A percentile compares a stretch with the other conserved stretches of the same genome.
These are phyloP conservation scores for Teunomyces atbi DNA, from an alignment of 805 yeast species.

Conservation along the genomic window DNA sequence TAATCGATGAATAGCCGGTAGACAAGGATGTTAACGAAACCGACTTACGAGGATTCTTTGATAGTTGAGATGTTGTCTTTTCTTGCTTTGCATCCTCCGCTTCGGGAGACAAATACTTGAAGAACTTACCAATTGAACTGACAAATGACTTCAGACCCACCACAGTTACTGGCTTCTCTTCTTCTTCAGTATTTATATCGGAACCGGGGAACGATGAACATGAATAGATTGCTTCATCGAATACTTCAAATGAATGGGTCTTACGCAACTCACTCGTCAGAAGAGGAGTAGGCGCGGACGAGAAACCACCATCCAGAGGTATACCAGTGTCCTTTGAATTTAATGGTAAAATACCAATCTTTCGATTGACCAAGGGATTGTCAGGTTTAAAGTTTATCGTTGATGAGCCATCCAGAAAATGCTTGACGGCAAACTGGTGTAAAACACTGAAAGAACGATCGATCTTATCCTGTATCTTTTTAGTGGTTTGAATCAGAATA, in stretches of 20 bases:
- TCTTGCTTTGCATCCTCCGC: constrained; percentile 12
- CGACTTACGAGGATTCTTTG: constrained; percentile 17
- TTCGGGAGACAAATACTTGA: constrained; percentile 36
- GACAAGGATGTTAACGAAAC: constrained; percentile 38
- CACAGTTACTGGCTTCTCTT: background rate
- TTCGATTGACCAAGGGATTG: constrained; percentile 47
- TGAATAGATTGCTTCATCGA: constrained; percentile 63
- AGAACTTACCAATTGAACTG: constrained; percentile 33
- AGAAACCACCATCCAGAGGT: constrained; percentile 14
- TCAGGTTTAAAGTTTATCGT: constrained; percentile 30
- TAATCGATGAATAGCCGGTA: constrained; percentile 27
- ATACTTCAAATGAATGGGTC: constrained; percentile 60
- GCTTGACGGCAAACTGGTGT: constrained; percentile 25
- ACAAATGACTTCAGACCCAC: constrained; percentile 22
- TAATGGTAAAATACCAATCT: constrained; percentile 43
- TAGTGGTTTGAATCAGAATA: constrained; percentile 27
- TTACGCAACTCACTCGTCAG: constrained; percentile 41
- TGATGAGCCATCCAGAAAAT: constrained; percentile 1
- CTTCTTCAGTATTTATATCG: background rate
- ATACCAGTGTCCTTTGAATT: constrained; percentile 20
- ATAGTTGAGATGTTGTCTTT: background rate
- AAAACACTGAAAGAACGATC: constrained; percentile 23
- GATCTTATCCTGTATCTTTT: constrained; percentile 30
- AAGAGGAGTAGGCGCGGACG: constrained; percentile 14
- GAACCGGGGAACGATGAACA: constrained; percentile 23